Base-by-base conservation (phyloP, 768 basidiomycete species). In the Agaricus subrufescens region DNA sequence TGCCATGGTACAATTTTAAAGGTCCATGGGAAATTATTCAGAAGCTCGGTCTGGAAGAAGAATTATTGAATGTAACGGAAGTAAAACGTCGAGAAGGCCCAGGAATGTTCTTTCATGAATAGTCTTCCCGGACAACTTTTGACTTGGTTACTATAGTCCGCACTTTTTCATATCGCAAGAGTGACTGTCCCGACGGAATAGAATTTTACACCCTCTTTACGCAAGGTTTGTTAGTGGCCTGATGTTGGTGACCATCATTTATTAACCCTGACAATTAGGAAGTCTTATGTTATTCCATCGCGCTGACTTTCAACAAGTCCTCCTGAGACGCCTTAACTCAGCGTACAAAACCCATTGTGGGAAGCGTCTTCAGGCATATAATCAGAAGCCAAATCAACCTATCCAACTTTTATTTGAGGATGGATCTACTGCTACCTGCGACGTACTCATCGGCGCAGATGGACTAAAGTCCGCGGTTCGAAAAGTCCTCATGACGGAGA, bases 381-480 rank as follows among this genome's bases (percentile, higher is more conserved):
- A 61, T 4, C 82, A 85, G 59, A 69, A 67, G 30, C 63, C 63
- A 40, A 66, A 71, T 9, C 73, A 73, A 2, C 67, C 69, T 19
- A 75, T 85, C 59, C 73, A 67, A 29, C 69, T 90, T 56, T 62
- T 71, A 23, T 90, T 89, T 64, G 71, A 79, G 59, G 88, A 89
- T 62, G 85, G 84, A 42, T 73, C 83, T 12, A 75, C 70, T 10
- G 73, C 82, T 4, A 71, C 73, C 25, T 88, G 85, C 63, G 86
- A 89, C 64, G 64, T 88, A 10, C 78, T 90, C 68, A 67, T 88
- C 51, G 86, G 86, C 38, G 85, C 85, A n/a, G 86, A 88, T 60
- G 86, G 86, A 3, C 58, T 87, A 57, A 82, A 81, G 68, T 86
- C 84, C 30, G 73, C 71, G 55, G 79, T 84, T 61, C 71, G 80